Conservation (phyloP, 2,329 filamentous ascomycete genomes). For the Cladosporium austrohemisphaericum region DNA sequence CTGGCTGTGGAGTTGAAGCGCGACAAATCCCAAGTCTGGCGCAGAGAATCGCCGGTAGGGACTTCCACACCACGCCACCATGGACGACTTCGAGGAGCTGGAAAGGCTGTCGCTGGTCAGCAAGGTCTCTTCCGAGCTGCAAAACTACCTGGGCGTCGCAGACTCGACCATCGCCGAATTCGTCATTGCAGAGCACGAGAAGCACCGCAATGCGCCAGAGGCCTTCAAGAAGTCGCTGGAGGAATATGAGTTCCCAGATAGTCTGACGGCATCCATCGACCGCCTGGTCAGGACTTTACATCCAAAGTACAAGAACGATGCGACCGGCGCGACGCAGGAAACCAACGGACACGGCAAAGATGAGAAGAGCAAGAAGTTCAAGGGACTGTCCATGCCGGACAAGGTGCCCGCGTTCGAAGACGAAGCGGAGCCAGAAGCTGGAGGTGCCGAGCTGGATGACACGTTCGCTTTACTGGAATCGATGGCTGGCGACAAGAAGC, state of each 20-base stretch:
- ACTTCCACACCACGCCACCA: slow-evolving; percentile 35
- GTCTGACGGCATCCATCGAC: slow-evolving; percentile 86
- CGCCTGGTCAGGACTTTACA: slow-evolving; percentile 85
- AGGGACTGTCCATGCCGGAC: slow-evolving; percentile 82
- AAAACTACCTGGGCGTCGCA: slow-evolving; percentile 86
- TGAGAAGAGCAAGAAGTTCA: slow-evolving; percentile 84
- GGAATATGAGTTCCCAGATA: slow-evolving; percentile 76
- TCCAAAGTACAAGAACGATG: slow-evolving; percentile 70
- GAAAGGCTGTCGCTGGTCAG: slow-evolving; percentile 92
- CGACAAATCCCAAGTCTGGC: background rate
- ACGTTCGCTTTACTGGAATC: slow-evolving; percentile 89
- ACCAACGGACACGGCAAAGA: slow-evolving; percentile 45
- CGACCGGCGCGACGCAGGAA: slow-evolving; percentile 29
- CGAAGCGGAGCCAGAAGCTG: slow-evolving; percentile 40
- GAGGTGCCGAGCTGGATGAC: slow-evolving; percentile 65
- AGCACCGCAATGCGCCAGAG: slow-evolving; percentile 64
- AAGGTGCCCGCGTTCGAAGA: slow-evolving; percentile 55
- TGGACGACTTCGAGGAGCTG: slow-evolving; percentile 89
- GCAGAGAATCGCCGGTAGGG: background rate
- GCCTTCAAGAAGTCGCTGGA: slow-evolving; percentile 71
- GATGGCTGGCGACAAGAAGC: slow-evolving; percentile 65
- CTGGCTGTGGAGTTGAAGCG: too few species aligned
- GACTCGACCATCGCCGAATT: slow-evolving; percentile 97
- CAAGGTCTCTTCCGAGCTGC: slow-evolving; percentile 88
- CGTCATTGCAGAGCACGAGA: slow-evolving; percentile 81